Conservation (phyloP, 805 yeast genomes). For the Torulaspora quercuum region DNA sequence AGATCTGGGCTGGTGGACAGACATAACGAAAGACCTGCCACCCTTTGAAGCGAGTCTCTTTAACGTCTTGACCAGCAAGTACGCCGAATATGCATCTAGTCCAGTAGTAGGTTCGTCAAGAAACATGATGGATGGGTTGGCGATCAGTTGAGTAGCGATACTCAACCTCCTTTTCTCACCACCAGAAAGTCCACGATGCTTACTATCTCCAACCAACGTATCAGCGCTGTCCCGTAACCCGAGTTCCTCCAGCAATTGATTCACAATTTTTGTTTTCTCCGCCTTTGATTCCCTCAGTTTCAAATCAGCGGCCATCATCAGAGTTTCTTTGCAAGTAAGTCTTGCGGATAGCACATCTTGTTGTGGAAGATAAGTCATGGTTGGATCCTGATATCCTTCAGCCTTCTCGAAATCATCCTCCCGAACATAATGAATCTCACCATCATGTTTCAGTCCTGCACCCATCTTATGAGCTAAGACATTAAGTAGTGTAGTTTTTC, state of each 20-base stretch:
- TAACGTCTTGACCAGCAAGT: constrained; percentile 56
- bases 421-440: constrained; percentile 38
- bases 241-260: constrained; percentile 57
- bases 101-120: constrained; percentile 91
- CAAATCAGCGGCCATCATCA: constrained; percentile 66
- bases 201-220: constrained; percentile 54
- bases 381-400: constrained; percentile 13
- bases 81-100: constrained; percentile 74
- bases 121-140: constrained; percentile 72
- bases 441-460: constrained; percentile 42
- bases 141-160: constrained; percentile 70
- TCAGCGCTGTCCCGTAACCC: constrained; percentile 63
- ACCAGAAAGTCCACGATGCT: constrained; percentile 66
- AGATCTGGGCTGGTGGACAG: constrained; percentile 81
- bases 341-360: constrained; percentile 70
- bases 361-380: constrained; percentile 63
- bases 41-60: constrained; percentile 50
- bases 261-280: constrained; percentile 50
- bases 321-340: constrained; percentile 67
- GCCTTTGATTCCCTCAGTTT: constrained; percentile 48
- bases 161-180: constrained; percentile 80
- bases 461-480: constrained; percentile 53
- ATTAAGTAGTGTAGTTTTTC: constrained; percentile 77
- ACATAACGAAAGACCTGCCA: constrained; percentile 70
- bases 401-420: constrained; percentile 12